These are phyloP conservation scores for Nemania sp. DNA, from an alignment of 2,329 filamentous ascomycete genomes.

Conservation along the genomic window DNA sequence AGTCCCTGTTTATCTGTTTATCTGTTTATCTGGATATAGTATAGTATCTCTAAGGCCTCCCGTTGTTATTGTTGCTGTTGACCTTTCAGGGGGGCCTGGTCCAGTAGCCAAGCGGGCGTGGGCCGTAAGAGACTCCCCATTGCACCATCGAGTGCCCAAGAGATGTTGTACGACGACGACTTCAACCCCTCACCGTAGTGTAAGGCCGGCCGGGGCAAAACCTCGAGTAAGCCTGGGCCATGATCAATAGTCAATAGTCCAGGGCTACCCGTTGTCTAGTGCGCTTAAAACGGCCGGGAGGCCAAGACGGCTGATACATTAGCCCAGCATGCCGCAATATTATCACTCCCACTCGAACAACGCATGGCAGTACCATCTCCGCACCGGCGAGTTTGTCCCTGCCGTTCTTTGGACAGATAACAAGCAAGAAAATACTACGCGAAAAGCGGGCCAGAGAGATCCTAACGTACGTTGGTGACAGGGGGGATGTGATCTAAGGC, in stretches of 20 bases:
- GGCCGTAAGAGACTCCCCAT: conserved; percentile 18
- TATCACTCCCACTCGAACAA: conserved; percentile 1
- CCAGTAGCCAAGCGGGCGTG: conserved; percentile 22
- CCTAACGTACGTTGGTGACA: conserved; percentile 27
- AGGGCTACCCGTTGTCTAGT: neutral
- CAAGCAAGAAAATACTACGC: conserved; percentile 20
- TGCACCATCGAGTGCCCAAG: conserved; percentile 20
- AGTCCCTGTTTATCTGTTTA: conserved; percentile 21
- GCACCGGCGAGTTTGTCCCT: no score
- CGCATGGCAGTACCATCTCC: no score
- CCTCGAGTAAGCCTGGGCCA: conserved; percentile 1
- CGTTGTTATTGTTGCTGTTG: no score
- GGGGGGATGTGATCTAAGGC: conserved; percentile 28
- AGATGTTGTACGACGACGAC: conserved; percentile 21
- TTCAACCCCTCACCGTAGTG: conserved; percentile 26
- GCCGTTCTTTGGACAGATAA: neutral
- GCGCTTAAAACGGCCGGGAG: neutral
- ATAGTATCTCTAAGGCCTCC: conserved; percentile 7
- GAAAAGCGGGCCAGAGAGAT: conserved; percentile 31
- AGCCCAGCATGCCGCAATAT: neutral
- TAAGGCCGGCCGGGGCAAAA: conserved; percentile 21
- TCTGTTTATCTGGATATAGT: no score
- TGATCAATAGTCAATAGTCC: neutral
- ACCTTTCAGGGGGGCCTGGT: conserved; percentile 23
- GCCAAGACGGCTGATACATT: neutral